These are phyloP conservation scores for Coriolopsis trogii DNA, from an alignment of 1,284 basidiomycete genomes.

Conservation along the genomic window DNA sequence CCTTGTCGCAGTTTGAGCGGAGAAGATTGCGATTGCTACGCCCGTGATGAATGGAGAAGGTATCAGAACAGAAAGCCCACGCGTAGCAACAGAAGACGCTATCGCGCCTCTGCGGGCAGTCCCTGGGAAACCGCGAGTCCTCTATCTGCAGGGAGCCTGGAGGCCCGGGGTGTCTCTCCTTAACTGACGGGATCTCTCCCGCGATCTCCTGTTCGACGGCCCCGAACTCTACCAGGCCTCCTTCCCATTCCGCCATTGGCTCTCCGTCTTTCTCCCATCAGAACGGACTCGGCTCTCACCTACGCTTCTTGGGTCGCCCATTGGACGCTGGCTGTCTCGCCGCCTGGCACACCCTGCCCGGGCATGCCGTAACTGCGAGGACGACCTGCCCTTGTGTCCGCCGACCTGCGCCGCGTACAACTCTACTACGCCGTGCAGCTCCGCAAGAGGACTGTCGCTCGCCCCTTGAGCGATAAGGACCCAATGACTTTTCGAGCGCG, in stretches of 20 bases:
- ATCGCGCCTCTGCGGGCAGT: background rate
- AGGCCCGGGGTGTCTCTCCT: no score
- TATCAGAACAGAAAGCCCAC: background rate
- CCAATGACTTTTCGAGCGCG: conserved; percentile 17
- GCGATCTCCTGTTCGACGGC: conserved; percentile 10
- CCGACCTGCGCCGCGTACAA: background rate
- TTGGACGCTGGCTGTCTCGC: conserved; percentile 7
- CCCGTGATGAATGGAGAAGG: background rate
- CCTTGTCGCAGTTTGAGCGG: background rate
- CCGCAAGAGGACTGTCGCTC: background rate
- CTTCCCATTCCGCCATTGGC: conserved; percentile 3
- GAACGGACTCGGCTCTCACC: background rate
- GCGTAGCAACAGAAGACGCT: background rate
- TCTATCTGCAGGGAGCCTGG: background rate
- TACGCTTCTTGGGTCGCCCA: background rate
- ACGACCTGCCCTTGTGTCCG: background rate
- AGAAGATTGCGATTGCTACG: background rate
- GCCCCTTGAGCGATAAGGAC: conserved; percentile 14
- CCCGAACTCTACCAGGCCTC: conserved; percentile 9
- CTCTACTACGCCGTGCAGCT: background rate
- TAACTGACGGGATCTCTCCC: conserved; percentile 17
- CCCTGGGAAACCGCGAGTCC: background rate
- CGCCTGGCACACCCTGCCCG: conserved; percentile 3
- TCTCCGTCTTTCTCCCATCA: conserved; percentile 2
- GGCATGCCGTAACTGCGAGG: conserved; percentile 14